Conservation (phyloP, 2,329 filamentous ascomycete genomes). For the Fusarium veterinarium region DNA sequence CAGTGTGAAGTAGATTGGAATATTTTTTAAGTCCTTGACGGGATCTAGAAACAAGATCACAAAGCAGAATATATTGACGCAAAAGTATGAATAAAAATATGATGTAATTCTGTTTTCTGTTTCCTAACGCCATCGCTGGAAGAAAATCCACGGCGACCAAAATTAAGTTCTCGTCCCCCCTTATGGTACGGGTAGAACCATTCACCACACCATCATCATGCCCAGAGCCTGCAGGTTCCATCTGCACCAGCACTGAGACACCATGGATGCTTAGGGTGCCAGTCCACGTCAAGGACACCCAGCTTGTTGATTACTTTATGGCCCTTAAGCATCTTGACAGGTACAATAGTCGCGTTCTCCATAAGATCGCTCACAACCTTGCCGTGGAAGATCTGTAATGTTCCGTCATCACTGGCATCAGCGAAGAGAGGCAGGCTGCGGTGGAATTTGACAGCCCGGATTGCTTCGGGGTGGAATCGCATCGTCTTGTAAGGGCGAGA, state of each 20-base stretch:
- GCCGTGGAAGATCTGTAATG: conserved; percentile 94
- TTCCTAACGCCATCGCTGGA: conserved; percentile 40
- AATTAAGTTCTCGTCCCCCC: neutral
- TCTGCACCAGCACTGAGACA: conserved; percentile 94
- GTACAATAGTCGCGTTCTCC: conserved; percentile 96
- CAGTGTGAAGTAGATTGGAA: neutral
- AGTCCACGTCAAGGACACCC: conserved; percentile 93
- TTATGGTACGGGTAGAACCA: neutral
- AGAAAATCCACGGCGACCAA: conserved; percentile 24
- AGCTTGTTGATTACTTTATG: conserved; percentile 88
- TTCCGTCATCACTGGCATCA: conserved; percentile 94
- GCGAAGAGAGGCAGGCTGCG: conserved; percentile 87
- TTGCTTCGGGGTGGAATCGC: conserved; percentile 92
- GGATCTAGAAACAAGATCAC: neutral
- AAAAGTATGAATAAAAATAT: neutral
- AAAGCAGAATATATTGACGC: neutral
- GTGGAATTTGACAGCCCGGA: conserved; percentile 90
- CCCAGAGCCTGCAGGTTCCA: conserved; percentile 92
- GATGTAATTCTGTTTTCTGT: conserved; percentile 18
- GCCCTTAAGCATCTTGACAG: conserved; percentile 91
- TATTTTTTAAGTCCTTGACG: neutral
- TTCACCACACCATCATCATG: conserved; percentile 11
- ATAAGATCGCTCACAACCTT: conserved; percentile 95
- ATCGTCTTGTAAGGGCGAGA: conserved; percentile 94
- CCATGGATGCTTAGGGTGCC: conserved; percentile 96